phyloP scores from a whole-genome alignment of 2,329 filamentous ascomycete genomes.

The Aureobasidium pullulans region DNA sequence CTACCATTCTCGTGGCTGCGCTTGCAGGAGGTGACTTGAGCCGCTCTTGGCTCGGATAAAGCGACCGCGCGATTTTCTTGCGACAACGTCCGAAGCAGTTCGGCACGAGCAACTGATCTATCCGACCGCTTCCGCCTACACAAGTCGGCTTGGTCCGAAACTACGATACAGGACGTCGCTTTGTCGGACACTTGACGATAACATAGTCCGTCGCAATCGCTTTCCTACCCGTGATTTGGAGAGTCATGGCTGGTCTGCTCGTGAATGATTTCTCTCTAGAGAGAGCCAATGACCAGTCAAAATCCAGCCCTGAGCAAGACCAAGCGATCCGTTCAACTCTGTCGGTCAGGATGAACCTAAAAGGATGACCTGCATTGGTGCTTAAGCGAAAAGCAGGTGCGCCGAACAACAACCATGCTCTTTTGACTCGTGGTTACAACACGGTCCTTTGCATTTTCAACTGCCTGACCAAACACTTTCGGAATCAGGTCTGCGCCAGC shows the following conservation, averaged over 20 bases:
- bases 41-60: slow-evolving; percentile 12
- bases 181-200: background rate
- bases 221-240: background rate
- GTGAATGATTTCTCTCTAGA: background rate
- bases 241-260: background rate
- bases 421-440: background rate
- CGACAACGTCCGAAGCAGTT: slow-evolving; percentile 11
- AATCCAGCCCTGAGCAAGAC: background rate
- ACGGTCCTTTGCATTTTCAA: background rate
- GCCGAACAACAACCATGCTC: background rate
- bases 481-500: background rate
- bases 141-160: background rate
- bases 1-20: background rate
- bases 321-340: background rate
- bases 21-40: background rate
- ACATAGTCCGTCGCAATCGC: background rate
- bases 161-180: background rate
- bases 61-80: slow-evolving; percentile 10
- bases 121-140: slow-evolving; percentile 1
- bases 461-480: background rate
- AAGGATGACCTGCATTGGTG: slow-evolving; percentile 8
- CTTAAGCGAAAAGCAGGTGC: slow-evolving; percentile 6
- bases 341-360: slow-evolving; percentile 4
- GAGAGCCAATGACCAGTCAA: background rate
- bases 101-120: slow-evolving; percentile 1